Conservation (phyloP, 2,329 filamentous ascomycete species). For the Bipolaris cookei region DNA sequence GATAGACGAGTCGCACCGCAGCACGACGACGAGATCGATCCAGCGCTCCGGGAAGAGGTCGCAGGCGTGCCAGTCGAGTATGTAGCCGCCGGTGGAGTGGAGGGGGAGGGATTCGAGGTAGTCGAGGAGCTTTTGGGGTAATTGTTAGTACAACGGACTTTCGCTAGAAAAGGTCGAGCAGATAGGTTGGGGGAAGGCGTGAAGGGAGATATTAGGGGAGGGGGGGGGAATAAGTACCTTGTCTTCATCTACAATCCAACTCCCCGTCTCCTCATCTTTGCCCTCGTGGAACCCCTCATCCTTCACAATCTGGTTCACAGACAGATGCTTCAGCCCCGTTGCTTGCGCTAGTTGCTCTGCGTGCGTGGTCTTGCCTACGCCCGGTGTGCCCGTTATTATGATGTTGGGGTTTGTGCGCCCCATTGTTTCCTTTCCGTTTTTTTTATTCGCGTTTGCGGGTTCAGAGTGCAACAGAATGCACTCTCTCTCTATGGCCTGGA, state of each 20-base stretch:
- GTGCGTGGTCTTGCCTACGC: constrained; percentile 94
- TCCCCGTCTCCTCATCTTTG: constrained; percentile 82
- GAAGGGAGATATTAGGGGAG: too few species aligned
- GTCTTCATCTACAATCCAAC: constrained; percentile 95
- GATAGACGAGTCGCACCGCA: constrained; percentile 78
- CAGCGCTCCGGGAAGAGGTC: constrained; percentile 91
- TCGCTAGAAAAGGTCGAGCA: too few species aligned
- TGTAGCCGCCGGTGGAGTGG: constrained; percentile 71
- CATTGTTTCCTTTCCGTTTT: constrained; percentile 21
- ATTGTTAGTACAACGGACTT: too few species aligned
- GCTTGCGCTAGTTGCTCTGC: constrained; percentile 79
- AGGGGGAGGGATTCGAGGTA: constrained; percentile 80
- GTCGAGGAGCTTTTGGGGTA: too few species aligned
- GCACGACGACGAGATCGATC: constrained; percentile 93
- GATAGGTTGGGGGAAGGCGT: too few species aligned
- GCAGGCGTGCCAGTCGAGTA: constrained; percentile 98
- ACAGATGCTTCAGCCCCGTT: constrained; percentile 80
- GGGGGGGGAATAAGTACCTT: constrained; percentile 68
- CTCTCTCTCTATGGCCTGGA: too few species aligned
- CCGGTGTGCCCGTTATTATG: constrained; percentile 92
- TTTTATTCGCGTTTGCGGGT: not conserved
- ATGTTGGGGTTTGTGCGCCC: constrained; percentile 74
- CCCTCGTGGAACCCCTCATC: constrained; percentile 86
- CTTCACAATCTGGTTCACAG: constrained; percentile 91
- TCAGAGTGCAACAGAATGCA: too few species aligned